Evolutionary conservation across 768 basidiomycete genomes (phyloP).

Genomic region (Trametes maxima): DNA sequence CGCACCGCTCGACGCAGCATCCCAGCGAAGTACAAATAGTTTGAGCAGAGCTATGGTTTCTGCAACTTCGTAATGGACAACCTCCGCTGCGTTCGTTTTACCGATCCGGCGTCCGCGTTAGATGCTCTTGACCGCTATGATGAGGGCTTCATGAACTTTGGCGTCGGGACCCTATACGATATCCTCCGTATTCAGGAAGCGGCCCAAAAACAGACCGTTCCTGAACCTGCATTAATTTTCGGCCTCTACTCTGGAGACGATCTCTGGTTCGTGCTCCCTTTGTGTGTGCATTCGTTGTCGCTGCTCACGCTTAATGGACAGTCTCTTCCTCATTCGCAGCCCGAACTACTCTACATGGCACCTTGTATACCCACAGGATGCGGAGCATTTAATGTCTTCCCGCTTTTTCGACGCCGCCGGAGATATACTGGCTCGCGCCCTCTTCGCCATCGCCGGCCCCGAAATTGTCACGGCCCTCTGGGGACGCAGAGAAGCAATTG

Average conservation of each 20-base stretch:
- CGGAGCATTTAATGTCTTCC: not conserved
- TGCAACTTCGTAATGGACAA: not conserved
- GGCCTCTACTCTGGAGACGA: not conserved
- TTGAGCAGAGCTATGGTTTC: not conserved
- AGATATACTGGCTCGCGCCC: not conserved
- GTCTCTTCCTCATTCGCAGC: not conserved
- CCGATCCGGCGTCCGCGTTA: slow-evolving; percentile 1
- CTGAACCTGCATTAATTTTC: not conserved
- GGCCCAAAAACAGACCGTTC: not conserved
- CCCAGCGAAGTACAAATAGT: not conserved
- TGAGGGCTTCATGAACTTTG: slow-evolving; percentile 21
- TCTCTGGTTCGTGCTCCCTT: not conserved
- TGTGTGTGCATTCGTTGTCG: not conserved
- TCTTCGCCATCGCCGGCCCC: not conserved
- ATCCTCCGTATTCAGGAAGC: not conserved
- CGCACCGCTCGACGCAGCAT: no score
- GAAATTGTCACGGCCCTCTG: not conserved
- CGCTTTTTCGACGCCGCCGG: not conserved
- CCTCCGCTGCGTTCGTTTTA: slow-evolving; percentile 14
- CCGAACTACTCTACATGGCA: not conserved
- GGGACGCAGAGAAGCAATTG: not conserved
- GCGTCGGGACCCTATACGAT: slow-evolving; percentile 14
- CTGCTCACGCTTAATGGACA: not conserved
- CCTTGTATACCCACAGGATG: not conserved
- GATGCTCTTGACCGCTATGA: slow-evolving; percentile 13